Evolutionary conservation across 2,329 filamentous ascomycete species (phyloP).

Genomic region (Beauveria varroae): DNA sequence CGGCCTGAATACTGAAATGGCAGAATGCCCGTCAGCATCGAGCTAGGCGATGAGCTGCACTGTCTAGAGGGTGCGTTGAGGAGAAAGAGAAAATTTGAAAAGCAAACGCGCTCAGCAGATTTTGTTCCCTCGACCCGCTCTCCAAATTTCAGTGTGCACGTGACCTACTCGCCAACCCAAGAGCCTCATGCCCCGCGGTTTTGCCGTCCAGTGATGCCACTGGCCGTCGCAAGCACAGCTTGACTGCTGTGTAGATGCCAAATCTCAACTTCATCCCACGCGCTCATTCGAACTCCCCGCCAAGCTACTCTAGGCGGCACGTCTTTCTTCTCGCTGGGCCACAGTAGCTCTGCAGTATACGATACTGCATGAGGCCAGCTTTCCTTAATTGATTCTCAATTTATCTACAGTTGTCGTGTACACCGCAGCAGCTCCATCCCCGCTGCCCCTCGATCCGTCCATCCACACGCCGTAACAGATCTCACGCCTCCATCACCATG

Average conservation of each 20-base stretch:
- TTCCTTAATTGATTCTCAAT: background rate
- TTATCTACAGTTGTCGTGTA: constrained; percentile 8
- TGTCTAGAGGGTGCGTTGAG: constrained; percentile 76
- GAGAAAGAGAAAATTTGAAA: constrained; percentile 21
- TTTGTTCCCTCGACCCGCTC: constrained; percentile 4
- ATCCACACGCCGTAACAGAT: background rate
- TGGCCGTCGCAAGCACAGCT: background rate
- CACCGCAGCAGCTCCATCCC: constrained; percentile 16
- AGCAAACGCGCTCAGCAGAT: background rate
- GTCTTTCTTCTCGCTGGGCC: constrained; percentile 11
- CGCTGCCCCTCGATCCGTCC: constrained; percentile 20
- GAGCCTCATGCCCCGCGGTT: constrained; percentile 9
- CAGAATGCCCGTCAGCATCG: constrained; percentile 63
- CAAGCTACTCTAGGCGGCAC: constrained; percentile 17
- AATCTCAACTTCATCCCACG: constrained; percentile 9
- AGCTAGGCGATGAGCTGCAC: constrained; percentile 65
- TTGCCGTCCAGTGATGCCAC: constrained; percentile 14
- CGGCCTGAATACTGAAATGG: constrained; percentile 43
- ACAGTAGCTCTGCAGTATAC: constrained; percentile 6
- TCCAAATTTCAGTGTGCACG: background rate
- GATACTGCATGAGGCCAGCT: background rate
- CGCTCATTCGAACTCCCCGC: background rate
- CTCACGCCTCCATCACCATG: constrained; percentile 49
- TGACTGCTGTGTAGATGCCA: background rate
- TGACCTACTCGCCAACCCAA: background rate